Evolutionary conservation across 805 yeast species (phyloP).

Genomic region (Yarrowia porcina): DNA sequence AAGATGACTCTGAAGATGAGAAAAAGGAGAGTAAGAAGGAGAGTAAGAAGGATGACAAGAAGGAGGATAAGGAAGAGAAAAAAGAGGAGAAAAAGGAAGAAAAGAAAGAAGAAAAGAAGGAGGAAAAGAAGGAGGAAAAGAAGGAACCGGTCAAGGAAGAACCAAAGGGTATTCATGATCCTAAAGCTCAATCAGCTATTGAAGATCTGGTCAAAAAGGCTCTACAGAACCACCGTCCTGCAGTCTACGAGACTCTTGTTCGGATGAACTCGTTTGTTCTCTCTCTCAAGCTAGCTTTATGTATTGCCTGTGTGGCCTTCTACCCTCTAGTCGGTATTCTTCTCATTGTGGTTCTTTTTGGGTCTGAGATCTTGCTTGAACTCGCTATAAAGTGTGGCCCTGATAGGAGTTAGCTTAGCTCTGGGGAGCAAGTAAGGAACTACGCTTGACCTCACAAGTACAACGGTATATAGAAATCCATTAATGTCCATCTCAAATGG

Average conservation of each 20-base stretch:
- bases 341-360: background rate
- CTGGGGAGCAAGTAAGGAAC: too few relatives aligned
- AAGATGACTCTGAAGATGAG: background rate
- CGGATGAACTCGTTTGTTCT: slow-evolving; percentile 9
- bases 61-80: background rate
- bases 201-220: background rate
- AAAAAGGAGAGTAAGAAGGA: background rate
- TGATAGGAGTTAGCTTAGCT: background rate
- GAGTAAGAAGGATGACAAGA: too few relatives aligned
- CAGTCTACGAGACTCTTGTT: slow-evolving; percentile 3
- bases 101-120: background rate
- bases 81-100: background rate
- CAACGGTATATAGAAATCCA: background rate
- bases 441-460: too few relatives aligned
- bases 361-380: slow-evolving; percentile 20
- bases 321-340: background rate
- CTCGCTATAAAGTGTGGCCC: slow-evolving; percentile 5
- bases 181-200: background rate
- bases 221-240: slow-evolving; percentile 2
- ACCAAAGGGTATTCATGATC: background rate
- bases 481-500: background rate
- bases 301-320: background rate
- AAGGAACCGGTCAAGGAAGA: background rate
- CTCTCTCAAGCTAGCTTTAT: slow-evolving; percentile 2
- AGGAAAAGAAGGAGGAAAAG: background rate